Evolutionary conservation across 2,329 filamentous ascomycete genomes (phyloP).

Genomic region (Alternaria novae-zelandiae): DNA sequence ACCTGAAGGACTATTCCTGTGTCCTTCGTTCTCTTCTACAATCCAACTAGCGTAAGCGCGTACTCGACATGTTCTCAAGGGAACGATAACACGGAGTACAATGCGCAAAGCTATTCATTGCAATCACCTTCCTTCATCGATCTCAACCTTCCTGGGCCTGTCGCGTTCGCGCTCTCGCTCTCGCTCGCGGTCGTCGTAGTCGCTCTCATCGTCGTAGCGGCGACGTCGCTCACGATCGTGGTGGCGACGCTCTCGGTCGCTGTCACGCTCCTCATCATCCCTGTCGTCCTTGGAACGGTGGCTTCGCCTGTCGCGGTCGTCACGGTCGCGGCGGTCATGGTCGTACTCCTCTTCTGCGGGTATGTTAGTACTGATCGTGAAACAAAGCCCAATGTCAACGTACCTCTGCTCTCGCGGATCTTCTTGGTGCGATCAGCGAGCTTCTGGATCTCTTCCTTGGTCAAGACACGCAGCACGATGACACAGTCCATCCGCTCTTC

Average conservation of each 20-base stretch:
- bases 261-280: slow-evolving; percentile 40
- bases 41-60: background rate
- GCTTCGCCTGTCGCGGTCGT: slow-evolving; percentile 37
- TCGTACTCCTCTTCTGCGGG: slow-evolving; percentile 39
- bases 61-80: background rate
- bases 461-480: slow-evolving; percentile 86
- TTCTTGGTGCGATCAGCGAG: slow-evolving; percentile 83
- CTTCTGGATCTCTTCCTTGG: slow-evolving; percentile 86
- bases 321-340: slow-evolving; percentile 36
- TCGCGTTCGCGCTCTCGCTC: slow-evolving; percentile 18
- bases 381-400: background rate
- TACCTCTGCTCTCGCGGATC: slow-evolving; percentile 64
- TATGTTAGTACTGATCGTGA: slow-evolving; percentile 14
- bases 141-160: slow-evolving; percentile 37
- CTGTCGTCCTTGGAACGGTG: slow-evolving; percentile 38
- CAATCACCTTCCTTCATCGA: slow-evolving; percentile 36
- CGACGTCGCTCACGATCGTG: slow-evolving; percentile 25
- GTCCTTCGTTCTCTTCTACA: background rate
- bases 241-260: slow-evolving; percentile 17
- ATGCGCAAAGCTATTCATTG: slow-evolving; percentile 4
- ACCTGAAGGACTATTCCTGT: background rate
- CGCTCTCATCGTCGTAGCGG: slow-evolving; percentile 38
- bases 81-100: background rate
- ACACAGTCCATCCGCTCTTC: slow-evolving; percentile 94
- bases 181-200: slow-evolving; percentile 30